Conservation (phyloP, 2,329 filamentous ascomycete genomes). For the Waltergamsia citrina region DNA sequence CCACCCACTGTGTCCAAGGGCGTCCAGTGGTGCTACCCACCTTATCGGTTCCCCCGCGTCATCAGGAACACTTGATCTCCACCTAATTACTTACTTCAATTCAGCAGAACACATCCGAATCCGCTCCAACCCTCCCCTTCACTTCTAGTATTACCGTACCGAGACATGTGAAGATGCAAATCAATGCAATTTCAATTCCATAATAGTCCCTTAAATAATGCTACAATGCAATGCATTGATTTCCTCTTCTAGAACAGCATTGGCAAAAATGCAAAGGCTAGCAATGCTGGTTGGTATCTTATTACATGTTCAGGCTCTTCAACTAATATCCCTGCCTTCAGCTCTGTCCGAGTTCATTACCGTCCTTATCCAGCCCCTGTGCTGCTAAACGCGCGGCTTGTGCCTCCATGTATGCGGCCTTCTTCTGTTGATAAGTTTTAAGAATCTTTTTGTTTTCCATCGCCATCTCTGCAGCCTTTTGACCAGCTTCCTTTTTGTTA, state of each 20-base stretch:
- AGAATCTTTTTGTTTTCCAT: conserved; percentile 58
- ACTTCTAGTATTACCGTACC: not conserved
- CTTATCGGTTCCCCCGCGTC: not conserved
- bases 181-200: too few species aligned
- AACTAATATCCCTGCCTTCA: too few species aligned
- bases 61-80: too few species aligned
- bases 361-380: not conserved
- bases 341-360: conserved; percentile 2
- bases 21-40: too few species aligned
- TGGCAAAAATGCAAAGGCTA: too few species aligned
- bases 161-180: conserved; percentile 1
- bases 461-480: conserved; percentile 54
- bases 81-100: too few species aligned
- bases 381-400: conserved; percentile 1
- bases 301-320: too few species aligned
- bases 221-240: too few species aligned
- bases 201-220: not conserved
- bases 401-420: conserved; percentile 29
- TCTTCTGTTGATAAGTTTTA: conserved; percentile 36
- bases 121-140: too few species aligned
- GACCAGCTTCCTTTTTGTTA: conserved; percentile 60
- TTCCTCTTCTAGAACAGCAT: too few species aligned
- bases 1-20: not conserved
- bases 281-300: too few species aligned
- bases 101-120: too few species aligned